Conservation (phyloP, 345 rosid species). For the Adansonia digitata region DNA sequence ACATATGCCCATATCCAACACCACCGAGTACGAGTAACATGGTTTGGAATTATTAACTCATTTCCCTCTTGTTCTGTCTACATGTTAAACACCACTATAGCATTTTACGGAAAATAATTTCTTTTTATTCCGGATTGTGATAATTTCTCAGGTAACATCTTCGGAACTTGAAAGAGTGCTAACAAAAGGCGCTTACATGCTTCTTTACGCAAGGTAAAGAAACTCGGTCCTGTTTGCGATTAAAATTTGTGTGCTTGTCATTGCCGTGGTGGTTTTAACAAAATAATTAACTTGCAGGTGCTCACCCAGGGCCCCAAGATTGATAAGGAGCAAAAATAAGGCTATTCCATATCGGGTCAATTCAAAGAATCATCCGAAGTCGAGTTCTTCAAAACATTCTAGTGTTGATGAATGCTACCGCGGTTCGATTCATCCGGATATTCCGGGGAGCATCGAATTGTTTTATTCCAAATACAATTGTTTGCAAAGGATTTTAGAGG, state of each 20-base stretch:
- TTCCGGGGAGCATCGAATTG: conserved; percentile 46
- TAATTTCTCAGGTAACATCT: conserved; percentile 55
- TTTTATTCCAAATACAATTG: conserved; percentile 57
- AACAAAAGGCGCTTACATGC: conserved; percentile 73
- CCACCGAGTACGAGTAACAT: too few relatives aligned
- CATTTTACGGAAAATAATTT: too few relatives aligned
- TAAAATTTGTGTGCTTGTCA: background rate
- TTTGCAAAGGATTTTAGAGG: conserved; percentile 63
- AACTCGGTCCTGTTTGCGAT: background rate
- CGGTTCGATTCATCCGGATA: conserved; percentile 30
- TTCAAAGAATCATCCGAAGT: conserved; percentile 20
- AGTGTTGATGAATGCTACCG: conserved; percentile 23
- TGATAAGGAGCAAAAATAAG: conserved; percentile 34
- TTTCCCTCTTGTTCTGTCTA: background rate
- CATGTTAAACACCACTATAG: too few relatives aligned
- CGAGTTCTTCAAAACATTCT: conserved; percentile 30
- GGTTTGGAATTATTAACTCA: too few relatives aligned
- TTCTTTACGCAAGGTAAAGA: conserved; percentile 75
- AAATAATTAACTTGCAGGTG: conserved; percentile 44
- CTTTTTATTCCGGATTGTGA: conserved; percentile 7
- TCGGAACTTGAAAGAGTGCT: conserved; percentile 66
- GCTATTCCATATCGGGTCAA: conserved; percentile 25
- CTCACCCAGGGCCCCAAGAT: conserved; percentile 67
- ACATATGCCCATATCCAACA: too few relatives aligned
- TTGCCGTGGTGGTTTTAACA: conserved; percentile 10